Evolutionary conservation across 345 rosid genomes (phyloP).

Genomic region (Lepidium aucheri): DNA sequence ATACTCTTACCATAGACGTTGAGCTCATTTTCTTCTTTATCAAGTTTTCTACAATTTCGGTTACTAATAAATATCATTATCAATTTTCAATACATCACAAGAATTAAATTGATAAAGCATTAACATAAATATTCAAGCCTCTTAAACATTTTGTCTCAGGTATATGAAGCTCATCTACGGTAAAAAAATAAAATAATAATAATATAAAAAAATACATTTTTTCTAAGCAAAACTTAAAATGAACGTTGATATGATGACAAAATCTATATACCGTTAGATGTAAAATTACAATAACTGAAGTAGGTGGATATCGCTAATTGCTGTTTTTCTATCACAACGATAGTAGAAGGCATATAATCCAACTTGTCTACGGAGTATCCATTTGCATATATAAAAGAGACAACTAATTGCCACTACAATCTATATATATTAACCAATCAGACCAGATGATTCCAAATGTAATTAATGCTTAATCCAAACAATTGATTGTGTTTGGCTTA

Average conservation of each 20-base stretch:
- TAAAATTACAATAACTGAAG: not conserved
- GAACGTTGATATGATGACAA: not conserved
- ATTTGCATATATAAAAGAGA: not conserved
- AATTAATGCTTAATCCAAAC: conserved; percentile 2
- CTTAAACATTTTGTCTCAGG: too few species aligned
- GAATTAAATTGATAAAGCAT: not conserved
- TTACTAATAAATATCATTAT: too few species aligned
- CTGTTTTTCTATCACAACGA: not conserved
- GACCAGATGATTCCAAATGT: not conserved
- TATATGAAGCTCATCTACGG: too few species aligned
- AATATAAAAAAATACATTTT: not conserved
- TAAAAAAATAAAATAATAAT: too few species aligned
- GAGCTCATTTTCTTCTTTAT: too few species aligned
- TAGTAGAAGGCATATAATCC: not conserved
- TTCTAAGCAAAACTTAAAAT: not conserved
- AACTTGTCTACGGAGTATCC: not conserved
- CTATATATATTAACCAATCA: not conserved
- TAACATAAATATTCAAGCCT: not conserved
- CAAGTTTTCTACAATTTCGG: too few species aligned
- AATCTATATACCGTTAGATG: not conserved
- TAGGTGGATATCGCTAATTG: not conserved
- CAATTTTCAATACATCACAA: not conserved
- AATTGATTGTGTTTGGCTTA: conserved; percentile 9
- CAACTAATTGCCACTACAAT: not conserved
- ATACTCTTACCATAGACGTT: too few species aligned